A percentile compares a stretch with the other conserved stretches of the same genome.
Conservation (phyloP, 352 stramenopile species). For the Phytophthora palmivora region DNA sequence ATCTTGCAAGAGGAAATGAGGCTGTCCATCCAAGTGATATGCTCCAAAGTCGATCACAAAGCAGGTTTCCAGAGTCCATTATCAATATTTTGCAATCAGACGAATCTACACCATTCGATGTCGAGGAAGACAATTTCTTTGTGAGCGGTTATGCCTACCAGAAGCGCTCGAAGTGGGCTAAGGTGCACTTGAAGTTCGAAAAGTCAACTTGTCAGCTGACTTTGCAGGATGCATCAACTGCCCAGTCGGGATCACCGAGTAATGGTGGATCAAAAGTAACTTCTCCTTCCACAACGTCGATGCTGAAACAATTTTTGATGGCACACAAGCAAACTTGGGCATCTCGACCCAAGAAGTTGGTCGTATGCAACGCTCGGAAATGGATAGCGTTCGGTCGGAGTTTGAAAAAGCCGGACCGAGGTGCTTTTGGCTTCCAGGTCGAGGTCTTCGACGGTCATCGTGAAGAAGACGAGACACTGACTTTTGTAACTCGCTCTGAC, state of each 20-base stretch:
- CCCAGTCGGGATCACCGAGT: slow-evolving; percentile 1
- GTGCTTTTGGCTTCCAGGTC: slow-evolving; percentile 82
- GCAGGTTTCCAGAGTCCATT: slow-evolving; percentile 75
- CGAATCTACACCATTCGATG: slow-evolving; percentile 60
- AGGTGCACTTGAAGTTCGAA: slow-evolving; percentile 75
- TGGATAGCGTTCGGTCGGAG: slow-evolving; percentile 81
- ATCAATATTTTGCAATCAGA: slow-evolving; percentile 73
- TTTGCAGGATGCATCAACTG: slow-evolving; percentile 46
- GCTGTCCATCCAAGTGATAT: slow-evolving; percentile 72
- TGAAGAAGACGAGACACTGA: slow-evolving; percentile 78
- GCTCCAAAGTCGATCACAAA: slow-evolving; percentile 76
- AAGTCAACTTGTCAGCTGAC: slow-evolving; percentile 65
- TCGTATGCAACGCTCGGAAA: slow-evolving; percentile 76
- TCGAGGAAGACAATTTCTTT: slow-evolving; percentile 59
- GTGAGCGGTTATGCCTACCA: slow-evolving; percentile 76
- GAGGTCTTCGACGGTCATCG: slow-evolving; percentile 78
- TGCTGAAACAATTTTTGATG: slow-evolving; percentile 71
- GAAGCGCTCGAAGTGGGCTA: slow-evolving; percentile 78
- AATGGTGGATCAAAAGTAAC: slow-evolving; percentile 22
- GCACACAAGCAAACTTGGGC: slow-evolving; percentile 67
- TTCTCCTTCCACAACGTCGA: slow-evolving; percentile 35
- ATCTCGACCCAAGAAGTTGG: slow-evolving; percentile 60
- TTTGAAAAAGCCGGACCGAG: slow-evolving; percentile 69
- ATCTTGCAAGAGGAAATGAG: slow-evolving; percentile 63
- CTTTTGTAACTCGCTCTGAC: slow-evolving; percentile 75